These are phyloP conservation scores for Myriosclerotinia duriaeana DNA, from an alignment of 2,329 filamentous ascomycete species.

Conservation along the genomic window DNA sequence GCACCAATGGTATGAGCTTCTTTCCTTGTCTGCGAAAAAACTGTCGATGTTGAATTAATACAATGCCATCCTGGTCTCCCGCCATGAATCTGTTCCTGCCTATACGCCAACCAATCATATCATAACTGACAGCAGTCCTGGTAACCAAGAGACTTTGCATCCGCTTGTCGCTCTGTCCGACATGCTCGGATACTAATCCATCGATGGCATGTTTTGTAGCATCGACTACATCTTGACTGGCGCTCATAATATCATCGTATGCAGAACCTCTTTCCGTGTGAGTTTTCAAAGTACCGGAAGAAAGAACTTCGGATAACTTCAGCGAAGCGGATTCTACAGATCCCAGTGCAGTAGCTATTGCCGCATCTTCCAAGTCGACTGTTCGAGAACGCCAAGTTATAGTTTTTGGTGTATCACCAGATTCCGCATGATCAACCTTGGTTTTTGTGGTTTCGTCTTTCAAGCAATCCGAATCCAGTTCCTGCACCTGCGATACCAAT, in stretches of 20 bases:
- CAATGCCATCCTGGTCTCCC: constrained; percentile 70
- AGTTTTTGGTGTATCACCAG: constrained; percentile 64
- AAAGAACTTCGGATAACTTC: constrained; percentile 50
- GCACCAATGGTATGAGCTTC: no score
- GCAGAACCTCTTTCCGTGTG: constrained; percentile 73
- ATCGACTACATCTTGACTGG: constrained; percentile 91
- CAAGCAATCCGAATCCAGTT: constrained; percentile 67
- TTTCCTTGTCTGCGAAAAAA: no score
- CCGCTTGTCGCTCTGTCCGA: constrained; percentile 77
- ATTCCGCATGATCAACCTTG: constrained; percentile 51
- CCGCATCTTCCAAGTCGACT: constrained; percentile 88
- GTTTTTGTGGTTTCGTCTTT: constrained; percentile 54
- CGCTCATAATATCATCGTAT: constrained; percentile 86
- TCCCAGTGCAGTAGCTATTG: constrained; percentile 81
- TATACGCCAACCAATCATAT: constrained; percentile 90
- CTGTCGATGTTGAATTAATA: no score
- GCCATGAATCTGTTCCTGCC: constrained; percentile 88
- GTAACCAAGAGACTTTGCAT: constrained; percentile 94
- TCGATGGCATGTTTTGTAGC: constrained; percentile 92
- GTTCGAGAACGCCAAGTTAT: constrained; percentile 84
- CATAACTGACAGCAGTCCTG: constrained; percentile 89
- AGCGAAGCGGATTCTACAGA: constrained; percentile 59
- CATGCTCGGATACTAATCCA: constrained; percentile 78
- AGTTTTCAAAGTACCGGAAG: constrained; percentile 46
- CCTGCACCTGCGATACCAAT: constrained; percentile 66